phyloP scores from a whole-genome alignment of 2,329 filamentous ascomycete species.

The Scolecobasidium constrictum region DNA sequence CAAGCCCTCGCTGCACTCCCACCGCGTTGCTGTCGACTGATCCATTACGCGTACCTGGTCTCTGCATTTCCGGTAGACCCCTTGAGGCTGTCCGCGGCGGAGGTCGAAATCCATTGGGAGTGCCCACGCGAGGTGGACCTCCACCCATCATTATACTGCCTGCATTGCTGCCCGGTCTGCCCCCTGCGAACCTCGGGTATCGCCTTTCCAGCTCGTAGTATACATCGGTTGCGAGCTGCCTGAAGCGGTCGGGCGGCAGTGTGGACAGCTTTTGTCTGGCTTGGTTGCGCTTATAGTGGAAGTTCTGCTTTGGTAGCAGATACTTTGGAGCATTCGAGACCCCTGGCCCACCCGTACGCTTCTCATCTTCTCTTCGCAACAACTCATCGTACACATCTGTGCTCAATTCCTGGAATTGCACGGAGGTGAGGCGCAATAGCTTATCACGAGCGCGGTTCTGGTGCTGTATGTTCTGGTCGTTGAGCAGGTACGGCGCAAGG shows the following conservation, averaged over 20 bases:
- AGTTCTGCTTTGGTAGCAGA: conserved; percentile 73
- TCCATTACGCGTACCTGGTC: not conserved
- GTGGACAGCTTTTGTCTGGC: conserved; percentile 92
- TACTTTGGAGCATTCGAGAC: conserved; percentile 43
- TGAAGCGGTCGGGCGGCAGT: conserved; percentile 74
- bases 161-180: conserved; percentile 50
- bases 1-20: conserved; percentile 22
- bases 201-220: conserved; percentile 89
- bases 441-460: conserved; percentile 92
- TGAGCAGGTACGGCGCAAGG: conserved; percentile 57
- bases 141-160: conserved; percentile 31
- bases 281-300: conserved; percentile 95
- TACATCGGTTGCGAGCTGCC: conserved; percentile 88
- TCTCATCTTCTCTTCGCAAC: conserved; percentile 65
- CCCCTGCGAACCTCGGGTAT: conserved; percentile 66
- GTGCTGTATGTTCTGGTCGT: conserved; percentile 62
- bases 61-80: conserved; percentile 1
- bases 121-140: not conserved
- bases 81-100: conserved; percentile 8
- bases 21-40: conserved; percentile 12
- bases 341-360: conserved; percentile 31
- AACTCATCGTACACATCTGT: conserved; percentile 97
- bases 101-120: conserved; percentile 5
- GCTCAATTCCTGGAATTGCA: conserved; percentile 95
- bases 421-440: conserved; percentile 73